These are phyloP conservation scores for Ceratobasidium sp. DNA, from an alignment of 1,284 basidiomycete species.

Conservation along the genomic window DNA sequence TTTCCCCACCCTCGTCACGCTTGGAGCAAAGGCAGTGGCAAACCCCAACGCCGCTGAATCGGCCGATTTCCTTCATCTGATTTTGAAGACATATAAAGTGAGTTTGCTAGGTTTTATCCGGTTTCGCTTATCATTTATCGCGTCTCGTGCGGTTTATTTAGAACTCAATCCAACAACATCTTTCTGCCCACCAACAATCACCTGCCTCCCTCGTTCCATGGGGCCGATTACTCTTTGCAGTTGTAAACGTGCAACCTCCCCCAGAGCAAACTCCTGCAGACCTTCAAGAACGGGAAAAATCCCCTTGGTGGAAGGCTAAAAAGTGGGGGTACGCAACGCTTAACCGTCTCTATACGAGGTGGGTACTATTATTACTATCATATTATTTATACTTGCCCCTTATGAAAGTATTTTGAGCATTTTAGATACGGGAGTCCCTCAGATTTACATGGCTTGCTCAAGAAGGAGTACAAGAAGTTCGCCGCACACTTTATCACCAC, in stretches of 20 bases:
- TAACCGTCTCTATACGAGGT: conserved; percentile 79
- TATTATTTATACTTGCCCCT: too few species aligned
- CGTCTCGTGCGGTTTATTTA: conserved; percentile 47
- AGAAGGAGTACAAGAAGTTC: conserved; percentile 74
- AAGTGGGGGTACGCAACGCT: conserved; percentile 87
- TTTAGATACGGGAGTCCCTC: conserved; percentile 82
- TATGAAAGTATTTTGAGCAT: too few species aligned
- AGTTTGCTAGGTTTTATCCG: background rate
- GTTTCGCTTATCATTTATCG: background rate
- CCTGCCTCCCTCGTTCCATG: conserved; percentile 80
- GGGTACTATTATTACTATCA: conserved; percentile 36
- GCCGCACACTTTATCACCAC: conserved; percentile 78
- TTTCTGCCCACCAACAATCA: conserved; percentile 78
- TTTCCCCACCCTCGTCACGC: conserved; percentile 76
- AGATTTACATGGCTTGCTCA: conserved; percentile 77
- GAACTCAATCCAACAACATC: conserved; percentile 75
- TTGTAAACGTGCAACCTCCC: conserved; percentile 76
- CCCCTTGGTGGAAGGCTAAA: conserved; percentile 89
- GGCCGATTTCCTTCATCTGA: conserved; percentile 80
- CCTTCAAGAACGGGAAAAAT: conserved; percentile 76
- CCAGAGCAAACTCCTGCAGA: conserved; percentile 72
- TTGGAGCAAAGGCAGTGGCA: conserved; percentile 72
- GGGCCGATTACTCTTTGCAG: conserved; percentile 82
- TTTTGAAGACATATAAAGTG: conserved; percentile 78
- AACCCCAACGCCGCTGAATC: conserved; percentile 65